These are phyloP conservation scores for Auricularia cornea DNA, from an alignment of 768 basidiomycete species.

Conservation along the genomic window DNA sequence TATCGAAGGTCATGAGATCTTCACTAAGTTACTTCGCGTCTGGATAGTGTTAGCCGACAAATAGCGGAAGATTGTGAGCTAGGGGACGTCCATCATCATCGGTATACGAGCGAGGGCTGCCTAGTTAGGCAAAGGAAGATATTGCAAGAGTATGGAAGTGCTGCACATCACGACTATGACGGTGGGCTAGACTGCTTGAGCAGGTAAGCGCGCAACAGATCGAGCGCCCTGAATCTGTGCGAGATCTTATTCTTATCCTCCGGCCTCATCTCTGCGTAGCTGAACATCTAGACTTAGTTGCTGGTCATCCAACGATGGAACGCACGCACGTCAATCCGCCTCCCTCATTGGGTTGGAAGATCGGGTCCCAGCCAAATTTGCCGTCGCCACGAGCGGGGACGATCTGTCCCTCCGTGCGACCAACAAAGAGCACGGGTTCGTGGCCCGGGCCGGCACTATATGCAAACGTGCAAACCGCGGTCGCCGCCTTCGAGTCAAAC, in stretches of 20 bases:
- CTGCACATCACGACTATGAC: too few species aligned
- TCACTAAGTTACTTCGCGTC: too few species aligned
- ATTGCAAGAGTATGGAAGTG: too few species aligned
- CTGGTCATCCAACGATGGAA: background rate
- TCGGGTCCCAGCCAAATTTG: constrained; percentile 85
- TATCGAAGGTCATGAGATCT: too few species aligned
- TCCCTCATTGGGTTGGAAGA: constrained; percentile 70
- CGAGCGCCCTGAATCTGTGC: constrained; percentile 61
- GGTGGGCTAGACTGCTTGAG: too few species aligned
- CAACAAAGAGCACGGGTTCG: constrained; percentile 79
- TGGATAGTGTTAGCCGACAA: too few species aligned
- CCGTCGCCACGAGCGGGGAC: constrained; percentile 74
- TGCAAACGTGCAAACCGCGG: constrained; percentile 93
- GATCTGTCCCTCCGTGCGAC: constrained; percentile 80
- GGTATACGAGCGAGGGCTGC: too few species aligned
- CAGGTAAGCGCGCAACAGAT: constrained; percentile 49
- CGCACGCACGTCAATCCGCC: constrained; percentile 20
- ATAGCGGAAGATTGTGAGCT: too few species aligned
- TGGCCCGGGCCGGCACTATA: constrained; percentile 78
- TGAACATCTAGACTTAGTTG: constrained; percentile 16
- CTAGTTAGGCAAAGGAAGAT: too few species aligned
- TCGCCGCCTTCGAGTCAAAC: constrained; percentile 71
- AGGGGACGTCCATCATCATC: too few species aligned
- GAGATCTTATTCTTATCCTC: constrained; percentile 57
- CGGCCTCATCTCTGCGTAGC: constrained; percentile 61